Percentiles rank a stretch among this genome's conserved stretches.
These are phyloP conservation scores for Ceratocystis cacaofunesta DNA, from an alignment of 2,329 filamentous ascomycete genomes.

Conservation along the genomic window DNA sequence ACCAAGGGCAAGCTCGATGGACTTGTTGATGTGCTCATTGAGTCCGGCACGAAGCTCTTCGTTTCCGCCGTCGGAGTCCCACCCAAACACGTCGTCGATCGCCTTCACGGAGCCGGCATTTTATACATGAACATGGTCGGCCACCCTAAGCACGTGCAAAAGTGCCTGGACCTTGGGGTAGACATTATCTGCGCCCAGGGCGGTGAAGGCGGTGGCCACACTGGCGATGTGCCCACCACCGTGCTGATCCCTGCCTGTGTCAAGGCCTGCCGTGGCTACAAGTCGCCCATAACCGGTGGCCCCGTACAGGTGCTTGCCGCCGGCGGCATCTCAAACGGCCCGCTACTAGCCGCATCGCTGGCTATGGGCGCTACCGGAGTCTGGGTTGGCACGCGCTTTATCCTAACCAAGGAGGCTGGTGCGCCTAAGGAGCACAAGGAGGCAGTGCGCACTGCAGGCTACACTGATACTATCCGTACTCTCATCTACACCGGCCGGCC, in stretches of 20 bases:
- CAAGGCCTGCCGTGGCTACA: conserved; percentile 63
- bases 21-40: conserved; percentile 82
- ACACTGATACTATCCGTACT: conserved; percentile 91
- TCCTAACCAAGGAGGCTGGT: conserved; percentile 85
- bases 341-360: conserved; percentile 73
- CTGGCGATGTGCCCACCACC: conserved; percentile 81
- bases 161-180: conserved; percentile 79
- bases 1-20: conserved; percentile 96
- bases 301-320: conserved; percentile 87
- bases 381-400: conserved; percentile 94
- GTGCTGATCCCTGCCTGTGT: conserved; percentile 88
- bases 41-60: conserved; percentile 80
- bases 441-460: conserved; percentile 76
- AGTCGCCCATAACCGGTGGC: conserved; percentile 70
- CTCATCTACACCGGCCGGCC: conserved; percentile 98
- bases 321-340: conserved; percentile 85
- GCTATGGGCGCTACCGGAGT: conserved; percentile 87
- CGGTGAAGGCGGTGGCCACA: conserved; percentile 93
- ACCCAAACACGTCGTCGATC: conserved; percentile 75
- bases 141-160: conserved; percentile 96
- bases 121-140: conserved; percentile 99
- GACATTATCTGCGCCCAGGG: conserved; percentile 98
- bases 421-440: conserved; percentile 91
- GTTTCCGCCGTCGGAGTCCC: conserved; percentile 94
- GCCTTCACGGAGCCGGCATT: conserved; percentile 72